Evolutionary conservation across 208 protist genomes (phyloP), one percentile per base, ranked within the genome.

Genomic region (Leishmania tarentolae): DNA sequence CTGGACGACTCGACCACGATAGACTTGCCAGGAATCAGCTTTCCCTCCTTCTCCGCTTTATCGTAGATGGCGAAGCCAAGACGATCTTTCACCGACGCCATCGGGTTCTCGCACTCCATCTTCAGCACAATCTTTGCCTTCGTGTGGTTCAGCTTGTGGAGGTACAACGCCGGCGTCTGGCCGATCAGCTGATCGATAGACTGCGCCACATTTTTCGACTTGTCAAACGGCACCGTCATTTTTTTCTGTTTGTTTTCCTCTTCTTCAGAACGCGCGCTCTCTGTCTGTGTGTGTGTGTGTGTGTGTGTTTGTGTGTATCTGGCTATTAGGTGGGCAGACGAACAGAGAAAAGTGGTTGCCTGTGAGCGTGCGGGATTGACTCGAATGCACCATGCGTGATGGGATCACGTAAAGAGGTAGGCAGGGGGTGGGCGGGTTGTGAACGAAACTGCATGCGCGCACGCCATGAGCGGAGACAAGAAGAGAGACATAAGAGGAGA

Each of bases 1-100:
- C 90, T 95, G 28, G 94, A 97, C 31, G 94, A 88, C 84, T 98
- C 96, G 61, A 98, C 93, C 57, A 98, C 91, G 6, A 95, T 87
- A 37, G 88, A 93, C 82, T 96, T 92, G 40, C 95, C 95, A 42
- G 86, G 95, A 37, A 86, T 91, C 42, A 98, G 80, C 77, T 88
- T 91, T 61, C 93, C 93, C 31, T 96, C 93, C 80, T 83, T 82
- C 85, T 98, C 94, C 11, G 93, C 91, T 71, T 98, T 95, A 47
- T 93, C 83, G 86, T 92, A 91, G 76, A 97, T 94, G 76, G 90
- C 84, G 19, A 97, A 83, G 31, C 85, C 95, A 5, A 98, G 88
- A 75, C 95, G 91, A 80, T 98, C 95, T 87, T 98, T 98, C 24
- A 98, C 92, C 50, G 92, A 96, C 40, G 87, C 87, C 90, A 94